Evolutionary conservation across 2,329 filamentous ascomycete species (phyloP), one percentile per base, ranked within the genome.

Genomic region (Tolypocladium amazonense): DNA sequence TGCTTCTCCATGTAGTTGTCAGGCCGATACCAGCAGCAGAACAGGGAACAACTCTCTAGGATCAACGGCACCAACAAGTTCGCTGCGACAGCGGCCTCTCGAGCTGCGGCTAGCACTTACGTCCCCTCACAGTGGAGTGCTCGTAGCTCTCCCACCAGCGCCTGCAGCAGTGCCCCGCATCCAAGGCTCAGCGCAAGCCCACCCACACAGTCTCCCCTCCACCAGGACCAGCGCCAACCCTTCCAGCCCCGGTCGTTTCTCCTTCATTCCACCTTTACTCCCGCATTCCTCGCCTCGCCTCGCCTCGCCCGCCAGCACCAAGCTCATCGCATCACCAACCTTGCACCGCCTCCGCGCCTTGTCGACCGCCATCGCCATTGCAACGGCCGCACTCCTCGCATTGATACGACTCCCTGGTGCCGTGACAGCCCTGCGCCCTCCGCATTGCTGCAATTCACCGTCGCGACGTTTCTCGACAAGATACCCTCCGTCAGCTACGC

Each of bases 211-310:
- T 30, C 38, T 33, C 35, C 50, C 50, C 50, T 35, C 30, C 50
- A 57, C 43, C 4, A 47, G 43, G n/a, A 47, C 43, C 43, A 47
- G 20, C 27, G 33, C 45, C 57, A 14, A 52, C 47, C 56, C 57
- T 37, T 53, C 45, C 45, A 45, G 38, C 56, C 56, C 56, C 56
- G 39, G 56, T 57, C 38, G 37, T 52, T 35, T 58, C 57, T 54
- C 47, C 57, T 58, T 54, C 57, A 52, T 58, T 58, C 57, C 57
- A 58, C 57, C 57, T 52, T 58, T 43, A 50, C 57, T 54, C 57
- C 57, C 57, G 57, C 47, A 58, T 58, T 56, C 55, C 54, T 52
- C 52, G 39, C 53, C 52, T 55, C 38, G 50, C 52, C 52, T 54
- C 27, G 52, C 57, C 57, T 37, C 50, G 25, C 50, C 50, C 27